phyloP scores from a whole-genome alignment of 768 basidiomycete genomes.

The Leccinum incarnatum region DNA sequence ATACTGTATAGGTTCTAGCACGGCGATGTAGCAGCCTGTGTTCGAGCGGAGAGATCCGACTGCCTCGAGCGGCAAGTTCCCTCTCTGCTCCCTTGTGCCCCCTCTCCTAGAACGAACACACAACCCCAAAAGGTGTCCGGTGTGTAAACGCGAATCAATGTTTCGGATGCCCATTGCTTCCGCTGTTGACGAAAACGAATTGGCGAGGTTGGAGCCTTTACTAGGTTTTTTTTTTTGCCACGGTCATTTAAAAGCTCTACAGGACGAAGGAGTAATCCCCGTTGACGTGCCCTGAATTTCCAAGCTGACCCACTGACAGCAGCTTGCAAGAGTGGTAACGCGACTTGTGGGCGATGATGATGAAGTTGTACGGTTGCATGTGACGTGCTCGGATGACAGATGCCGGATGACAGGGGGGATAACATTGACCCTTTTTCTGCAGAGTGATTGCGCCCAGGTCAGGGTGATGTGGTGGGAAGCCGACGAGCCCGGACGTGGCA shows the following conservation, averaged over 20 bases:
- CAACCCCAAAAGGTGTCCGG: neutral
- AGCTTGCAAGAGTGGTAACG: conserved; percentile 10
- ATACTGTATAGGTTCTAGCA: neutral
- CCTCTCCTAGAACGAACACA: neutral
- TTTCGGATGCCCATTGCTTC: neutral
- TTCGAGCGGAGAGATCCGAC: conserved; percentile 4
- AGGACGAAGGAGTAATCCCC: conserved; percentile 31
- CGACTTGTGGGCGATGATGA: conserved; percentile 13
- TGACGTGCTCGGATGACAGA: conserved; percentile 13
- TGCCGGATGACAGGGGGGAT: conserved; percentile 7
- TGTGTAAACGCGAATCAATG: neutral
- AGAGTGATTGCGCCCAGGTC: conserved; percentile 21
- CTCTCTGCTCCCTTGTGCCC: neutral
- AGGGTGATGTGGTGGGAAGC: conserved; percentile 16
- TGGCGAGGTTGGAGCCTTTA: conserved; percentile 3
- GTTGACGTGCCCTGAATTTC: conserved; percentile 28
- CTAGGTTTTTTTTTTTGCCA: conserved; percentile 12
- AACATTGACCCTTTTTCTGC: conserved; percentile 12
- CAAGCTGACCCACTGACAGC: conserved; percentile 13
- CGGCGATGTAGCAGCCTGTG: neutral
- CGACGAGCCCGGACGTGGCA: conserved; percentile 16
- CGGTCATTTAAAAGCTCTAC: conserved; percentile 19
- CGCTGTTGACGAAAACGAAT: neutral
- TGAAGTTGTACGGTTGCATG: conserved; percentile 2
- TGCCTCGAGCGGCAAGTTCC: neutral